These are phyloP conservation scores for Histomonas meleagridis DNA, from an alignment of 208 protist genomes.

Conservation along the genomic window DNA sequence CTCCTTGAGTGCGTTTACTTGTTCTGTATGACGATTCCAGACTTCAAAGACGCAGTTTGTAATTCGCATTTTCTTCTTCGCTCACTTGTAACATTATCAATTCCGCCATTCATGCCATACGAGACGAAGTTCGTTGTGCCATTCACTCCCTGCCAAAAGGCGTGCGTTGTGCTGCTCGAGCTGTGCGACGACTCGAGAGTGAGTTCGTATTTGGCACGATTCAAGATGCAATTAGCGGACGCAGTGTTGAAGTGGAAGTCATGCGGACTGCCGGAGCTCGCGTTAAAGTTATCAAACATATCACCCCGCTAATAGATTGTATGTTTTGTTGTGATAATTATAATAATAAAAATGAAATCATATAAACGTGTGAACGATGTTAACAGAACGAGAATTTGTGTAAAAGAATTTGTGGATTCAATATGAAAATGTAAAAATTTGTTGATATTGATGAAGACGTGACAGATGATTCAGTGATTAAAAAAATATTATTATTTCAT, in stretches of 20 bases:
- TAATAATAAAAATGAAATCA: too few relatives aligned
- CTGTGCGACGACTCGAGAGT: neutral
- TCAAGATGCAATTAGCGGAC: neutral
- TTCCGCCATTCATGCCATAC: neutral
- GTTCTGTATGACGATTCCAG: neutral
- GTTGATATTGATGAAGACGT: too few relatives aligned
- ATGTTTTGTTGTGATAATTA: too few relatives aligned
- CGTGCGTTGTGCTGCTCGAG: neutral
- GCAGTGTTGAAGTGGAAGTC: constrained; percentile 15
- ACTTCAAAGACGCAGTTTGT: constrained; percentile 15
- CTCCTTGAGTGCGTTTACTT: neutral
- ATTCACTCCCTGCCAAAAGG: constrained; percentile 3
- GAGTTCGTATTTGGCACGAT: neutral
- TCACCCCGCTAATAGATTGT: too few relatives aligned
- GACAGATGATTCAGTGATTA: too few relatives aligned
- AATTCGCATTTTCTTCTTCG: neutral
- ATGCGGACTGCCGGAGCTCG: neutral
- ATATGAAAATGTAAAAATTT: too few relatives aligned
- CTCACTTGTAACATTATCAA: neutral
- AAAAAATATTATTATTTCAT: too few relatives aligned
- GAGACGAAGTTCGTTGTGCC: neutral
- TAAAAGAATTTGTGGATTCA: too few relatives aligned
- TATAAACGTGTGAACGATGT: too few relatives aligned
- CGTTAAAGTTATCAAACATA: constrained; percentile 20
- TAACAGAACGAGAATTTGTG: too few relatives aligned